Base-by-base conservation (phyloP, 2,329 filamentous ascomycete species). In the Lasiodiplodia gonubiensis region DNA sequence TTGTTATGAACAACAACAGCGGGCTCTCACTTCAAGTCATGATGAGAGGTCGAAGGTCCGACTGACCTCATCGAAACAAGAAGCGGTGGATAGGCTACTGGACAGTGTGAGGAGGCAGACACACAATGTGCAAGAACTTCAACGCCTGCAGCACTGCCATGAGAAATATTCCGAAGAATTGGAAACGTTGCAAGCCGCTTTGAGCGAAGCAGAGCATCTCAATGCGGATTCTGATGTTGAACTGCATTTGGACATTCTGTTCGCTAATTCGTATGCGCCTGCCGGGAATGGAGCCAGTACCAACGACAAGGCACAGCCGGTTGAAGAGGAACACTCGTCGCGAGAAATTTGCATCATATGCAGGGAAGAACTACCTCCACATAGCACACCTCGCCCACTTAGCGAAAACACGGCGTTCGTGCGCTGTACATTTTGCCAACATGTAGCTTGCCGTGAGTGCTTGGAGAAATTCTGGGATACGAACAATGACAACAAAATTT, bases 381-480 rank as follows among this genome's bases (percentile, higher is more conserved):
- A 46, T 21, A 21, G 18, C 18, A 46, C 42, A 3, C 42, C 42
- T 10, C n/a, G 18, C 42, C 42, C 42, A 11, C 42, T 46, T 18
- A 21, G 18, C 42, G 42, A 46, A 18, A 21, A 21, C 7, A 46
- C 42, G 42, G 7, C 7, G 42, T 4, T 46, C n/a, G 42, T 46
- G 33, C 33, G 54, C 21, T 16, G 23, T 39, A 2, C 54, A 14
- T 37, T 5, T 8, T 57, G 33, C 33, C 33, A n/a, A 16, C 10
- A 57, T n/a, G 21, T 57, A 57, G 54, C 54, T 57, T 39, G 37
- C 6, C 8, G 54, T 14, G 6, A 39, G 16, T 46, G 42, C 42
- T 46, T 46, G 42, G 42, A 78, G 72, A 14, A 75, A 74, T 69
- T 76, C 74, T 49, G 74, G 39, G 35, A 30, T 18, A 48, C 6